Percentiles rank a stretch among this genome's conserved stretches.
Evolutionary conservation across 768 basidiomycete genomes (phyloP).

Genomic region (Hypsizygus marmoreus): DNA sequence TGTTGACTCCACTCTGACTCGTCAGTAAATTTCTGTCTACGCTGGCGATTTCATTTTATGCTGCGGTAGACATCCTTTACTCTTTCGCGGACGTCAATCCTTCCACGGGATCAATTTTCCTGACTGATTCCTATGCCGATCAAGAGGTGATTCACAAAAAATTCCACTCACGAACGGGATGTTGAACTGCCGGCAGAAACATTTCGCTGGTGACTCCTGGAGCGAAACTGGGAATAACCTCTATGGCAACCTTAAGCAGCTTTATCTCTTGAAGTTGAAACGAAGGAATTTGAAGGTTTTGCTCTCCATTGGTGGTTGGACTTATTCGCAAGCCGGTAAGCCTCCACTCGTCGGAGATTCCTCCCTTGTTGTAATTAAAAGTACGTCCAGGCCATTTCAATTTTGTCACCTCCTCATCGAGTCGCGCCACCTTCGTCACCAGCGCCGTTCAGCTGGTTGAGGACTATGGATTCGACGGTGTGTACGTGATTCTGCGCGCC

Average conservation of each 20-base stretch:
- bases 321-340: constrained; percentile 62
- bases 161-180: background rate
- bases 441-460: constrained; percentile 64
- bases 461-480: constrained; percentile 82
- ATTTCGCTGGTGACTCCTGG: constrained; percentile 74
- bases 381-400: constrained; percentile 54
- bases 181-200: constrained; percentile 50
- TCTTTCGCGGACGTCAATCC: constrained; percentile 76
- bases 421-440: constrained; percentile 58
- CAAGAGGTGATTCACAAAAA: constrained; percentile 44
- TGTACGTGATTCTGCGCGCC: constrained; percentile 45
- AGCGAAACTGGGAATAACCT: constrained; percentile 74
- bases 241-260: constrained; percentile 81
- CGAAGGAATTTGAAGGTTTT: constrained; percentile 56
- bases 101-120: constrained; percentile 57
- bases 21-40: constrained; percentile 32
- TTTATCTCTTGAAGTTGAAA: constrained; percentile 60
- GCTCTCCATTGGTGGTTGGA: constrained; percentile 64
- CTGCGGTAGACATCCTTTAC: constrained; percentile 60
- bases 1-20: constrained; percentile 60
- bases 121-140: constrained; percentile 79
- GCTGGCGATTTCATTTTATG: background rate
- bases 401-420: constrained; percentile 54
- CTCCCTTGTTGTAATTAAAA: background rate
- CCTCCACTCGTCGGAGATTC: background rate